These are phyloP conservation scores for Croton laevigatus DNA, from an alignment of 441 rosid species.

Conservation along the genomic window DNA sequence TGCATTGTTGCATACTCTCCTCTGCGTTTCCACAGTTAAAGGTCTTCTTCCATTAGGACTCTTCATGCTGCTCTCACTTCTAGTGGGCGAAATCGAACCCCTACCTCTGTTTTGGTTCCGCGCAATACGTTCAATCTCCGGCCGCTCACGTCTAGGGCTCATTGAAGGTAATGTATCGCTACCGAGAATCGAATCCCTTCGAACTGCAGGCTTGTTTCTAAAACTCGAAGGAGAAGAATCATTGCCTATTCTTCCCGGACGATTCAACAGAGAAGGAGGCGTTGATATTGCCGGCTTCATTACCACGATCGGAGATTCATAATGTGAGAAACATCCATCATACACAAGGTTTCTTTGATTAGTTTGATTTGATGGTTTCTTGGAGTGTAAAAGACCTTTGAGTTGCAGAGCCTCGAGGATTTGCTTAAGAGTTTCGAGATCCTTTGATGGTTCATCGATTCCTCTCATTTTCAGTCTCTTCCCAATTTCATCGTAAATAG, in stretches of 20 bases:
- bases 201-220: constrained; percentile 36
- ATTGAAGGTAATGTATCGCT: constrained; percentile 24
- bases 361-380: constrained; percentile 27
- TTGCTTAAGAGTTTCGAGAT: constrained; percentile 83
- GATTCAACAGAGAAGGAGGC: constrained; percentile 15
- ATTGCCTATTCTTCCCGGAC: constrained; percentile 27
- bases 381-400: constrained; percentile 79
- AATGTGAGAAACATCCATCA: constrained; percentile 30
- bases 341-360: constrained; percentile 40
- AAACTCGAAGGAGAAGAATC: constrained; percentile 33
- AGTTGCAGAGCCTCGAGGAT: constrained; percentile 85
- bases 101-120: constrained; percentile 40
- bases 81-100: constrained; percentile 38
- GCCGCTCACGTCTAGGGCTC: constrained; percentile 46
- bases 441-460: constrained; percentile 66
- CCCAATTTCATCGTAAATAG: constrained; percentile 58
- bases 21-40: constrained; percentile 38
- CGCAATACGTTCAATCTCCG: constrained; percentile 32
- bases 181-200: constrained; percentile 30
- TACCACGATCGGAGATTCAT: constrained; percentile 49
- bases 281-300: constrained; percentile 43
- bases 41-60: constrained; percentile 53
- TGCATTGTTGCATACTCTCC: constrained; percentile 31
- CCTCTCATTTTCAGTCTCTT: constrained; percentile 61
- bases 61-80: constrained; percentile 39